Base-by-base conservation (phyloP, 1,139 yeast species). In the Zygosaccharomyces sapae region DNA sequence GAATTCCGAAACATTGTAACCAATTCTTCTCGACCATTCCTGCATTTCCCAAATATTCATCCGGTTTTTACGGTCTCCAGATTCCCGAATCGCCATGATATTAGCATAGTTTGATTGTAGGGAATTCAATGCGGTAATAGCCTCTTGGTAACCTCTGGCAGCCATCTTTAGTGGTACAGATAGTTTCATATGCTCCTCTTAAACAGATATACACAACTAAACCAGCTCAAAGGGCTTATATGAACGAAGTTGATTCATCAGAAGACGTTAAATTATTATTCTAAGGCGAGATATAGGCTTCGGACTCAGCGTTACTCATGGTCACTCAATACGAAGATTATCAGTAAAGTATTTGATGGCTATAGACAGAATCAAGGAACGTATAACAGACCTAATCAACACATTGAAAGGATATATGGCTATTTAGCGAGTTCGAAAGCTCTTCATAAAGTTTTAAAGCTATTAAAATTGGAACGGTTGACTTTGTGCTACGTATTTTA, bases 41-140 rank as follows among this genome's bases (percentile, higher is more conserved):
- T 80, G 73, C 82, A 92, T 94, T 63, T 92, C 97, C 24, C 85
- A 84, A 45, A 92, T 79, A 35, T 90, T 80, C 65, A 81, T 73
- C 43, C 80, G 82, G 61, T 83, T 85, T 52, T 83, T 76, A 54
- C 84, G 77, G 44, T 74, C 76, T 1, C 94, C 95, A 5, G 86
- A 72, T 57, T 81, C 79, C 53, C 87, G 76, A 48, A 81, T 77
- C 3, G 95, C 94, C 67, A 89, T 95, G 44, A 92, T 80, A 10
- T 90, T 80, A 27, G 96, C 92, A 66, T 84, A 88, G 65, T 92
- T 94, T 31, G 97, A 86, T 65, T 94, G 99, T 38, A 90, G 72
- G 8, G 89, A 77, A 69, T 94, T 94, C 58, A 94, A 74, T 7
- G 94, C 88, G 49, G 74, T 75, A 45, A 94, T 80, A 1, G 98